Evolutionary conservation across 495 filamentous ascomycete species (phyloP).

Genomic region (Pyronema omphalodes): DNA sequence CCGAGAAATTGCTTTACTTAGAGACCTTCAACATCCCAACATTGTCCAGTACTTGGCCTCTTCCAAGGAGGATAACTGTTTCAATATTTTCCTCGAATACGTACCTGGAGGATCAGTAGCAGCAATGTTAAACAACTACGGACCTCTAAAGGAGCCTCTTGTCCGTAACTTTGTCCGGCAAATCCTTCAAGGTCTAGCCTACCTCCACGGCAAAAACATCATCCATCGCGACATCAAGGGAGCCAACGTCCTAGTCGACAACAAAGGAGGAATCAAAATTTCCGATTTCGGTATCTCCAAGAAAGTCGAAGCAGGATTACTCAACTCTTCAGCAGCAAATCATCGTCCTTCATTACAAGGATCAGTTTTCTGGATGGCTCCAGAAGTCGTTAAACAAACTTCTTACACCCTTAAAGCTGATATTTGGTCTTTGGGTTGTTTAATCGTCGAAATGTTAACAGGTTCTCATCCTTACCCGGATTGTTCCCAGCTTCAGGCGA

Average conservation of each 20-base stretch:
- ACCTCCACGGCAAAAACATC: slow-evolving; percentile 86
- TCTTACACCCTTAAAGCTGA: slow-evolving; percentile 98
- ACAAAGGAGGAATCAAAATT: slow-evolving; percentile 97
- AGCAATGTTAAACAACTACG: slow-evolving; percentile 95
- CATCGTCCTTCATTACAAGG: slow-evolving; percentile 87
- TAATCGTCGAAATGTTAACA: slow-evolving; percentile 99
- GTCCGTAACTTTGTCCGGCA: slow-evolving; percentile 95
- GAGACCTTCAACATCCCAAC: slow-evolving; percentile 87
- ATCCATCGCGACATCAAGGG: slow-evolving; percentile 99
- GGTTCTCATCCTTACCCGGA: slow-evolving; percentile 92
- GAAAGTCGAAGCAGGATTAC: slow-evolving; percentile 55
- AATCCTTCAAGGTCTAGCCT: slow-evolving; percentile 85
- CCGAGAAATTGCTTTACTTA: slow-evolving; percentile 83
- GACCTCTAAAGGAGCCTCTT: slow-evolving; percentile 77
- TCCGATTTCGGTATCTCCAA: slow-evolving; percentile 99
- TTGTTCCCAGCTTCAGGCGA: slow-evolving; percentile 90
- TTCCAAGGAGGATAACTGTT: slow-evolving; percentile 69
- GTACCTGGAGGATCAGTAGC: slow-evolving; percentile 94
- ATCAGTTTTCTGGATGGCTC: slow-evolving; percentile 99
- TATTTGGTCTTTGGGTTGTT: slow-evolving; percentile 92
- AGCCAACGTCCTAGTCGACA: slow-evolving; percentile 96
- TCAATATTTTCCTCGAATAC: slow-evolving; percentile 99
- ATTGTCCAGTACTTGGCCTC: slow-evolving; percentile 97
- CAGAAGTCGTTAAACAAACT: slow-evolving; percentile 93
- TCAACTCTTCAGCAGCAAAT: slow-evolving; percentile 32